phyloP scores from a whole-genome alignment of 2,329 filamentous ascomycete genomes.

The Alternaria angustiovoidea region DNA sequence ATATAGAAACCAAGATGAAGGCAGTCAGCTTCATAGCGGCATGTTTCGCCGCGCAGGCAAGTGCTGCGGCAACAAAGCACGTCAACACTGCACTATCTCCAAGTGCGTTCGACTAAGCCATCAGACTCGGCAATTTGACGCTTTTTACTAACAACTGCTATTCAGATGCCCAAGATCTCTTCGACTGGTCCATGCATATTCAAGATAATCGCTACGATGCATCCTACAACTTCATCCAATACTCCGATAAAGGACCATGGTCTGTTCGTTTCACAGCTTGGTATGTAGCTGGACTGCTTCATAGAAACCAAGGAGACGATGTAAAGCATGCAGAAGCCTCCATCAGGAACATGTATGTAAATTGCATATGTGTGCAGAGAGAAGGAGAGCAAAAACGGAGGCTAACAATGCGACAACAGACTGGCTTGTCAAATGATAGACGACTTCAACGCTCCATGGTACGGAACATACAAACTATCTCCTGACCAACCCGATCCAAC shows the following conservation, averaged over 20 bases:
- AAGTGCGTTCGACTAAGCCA: background rate
- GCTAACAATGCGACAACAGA: background rate
- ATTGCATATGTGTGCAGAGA: background rate
- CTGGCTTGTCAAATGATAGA: conserved; percentile 45
- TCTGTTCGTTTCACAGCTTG: conserved; percentile 56
- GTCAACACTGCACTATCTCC: background rate
- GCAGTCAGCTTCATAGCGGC: background rate
- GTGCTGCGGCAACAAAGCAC: background rate
- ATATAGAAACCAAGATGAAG: background rate
- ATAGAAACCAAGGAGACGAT: conserved; percentile 49
- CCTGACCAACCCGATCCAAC: conserved; percentile 52
- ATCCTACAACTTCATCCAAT: conserved; percentile 55
- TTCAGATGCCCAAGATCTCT: conserved; percentile 20
- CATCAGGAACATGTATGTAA: conserved; percentile 42
- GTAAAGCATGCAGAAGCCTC: conserved; percentile 48
- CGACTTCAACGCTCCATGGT: conserved; percentile 53
- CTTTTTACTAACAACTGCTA: background rate
- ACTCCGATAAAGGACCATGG: conserved; percentile 55
- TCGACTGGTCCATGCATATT: conserved; percentile 26
- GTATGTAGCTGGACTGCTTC: conserved; percentile 52
- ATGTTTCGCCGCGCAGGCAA: background rate
- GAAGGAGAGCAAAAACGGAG: background rate
- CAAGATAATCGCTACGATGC: conserved; percentile 53
- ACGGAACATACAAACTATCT: conserved; percentile 54
- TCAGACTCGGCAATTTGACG: background rate